Conservation (phyloP, 768 basidiomycete genomes). For the Steccherinum ochraceum region DNA sequence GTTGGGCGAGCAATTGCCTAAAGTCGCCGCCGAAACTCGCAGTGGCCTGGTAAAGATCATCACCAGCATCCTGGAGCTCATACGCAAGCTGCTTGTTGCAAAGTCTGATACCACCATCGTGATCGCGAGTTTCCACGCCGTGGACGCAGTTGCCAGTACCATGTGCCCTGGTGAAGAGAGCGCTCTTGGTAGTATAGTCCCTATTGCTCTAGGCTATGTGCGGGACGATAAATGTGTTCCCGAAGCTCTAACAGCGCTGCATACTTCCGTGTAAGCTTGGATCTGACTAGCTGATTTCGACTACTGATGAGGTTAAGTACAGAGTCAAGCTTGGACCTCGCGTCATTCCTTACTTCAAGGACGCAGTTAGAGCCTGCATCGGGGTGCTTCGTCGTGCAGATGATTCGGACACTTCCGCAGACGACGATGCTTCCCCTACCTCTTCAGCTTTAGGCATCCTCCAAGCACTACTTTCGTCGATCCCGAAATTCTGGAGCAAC, state of each 20-base stretch:
- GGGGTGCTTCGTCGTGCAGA: slow-evolving; percentile 32
- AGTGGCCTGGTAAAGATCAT: slow-evolving; percentile 42
- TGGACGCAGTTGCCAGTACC: slow-evolving; percentile 54
- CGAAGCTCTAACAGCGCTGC: slow-evolving; percentile 47
- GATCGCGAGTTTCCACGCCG: slow-evolving; percentile 47
- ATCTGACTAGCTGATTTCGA: too few species aligned
- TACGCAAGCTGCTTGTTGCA: slow-evolving; percentile 41
- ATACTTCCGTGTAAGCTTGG: slow-evolving; percentile 67
- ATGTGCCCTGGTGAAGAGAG: slow-evolving; percentile 62
- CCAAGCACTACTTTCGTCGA: slow-evolving; percentile 61
- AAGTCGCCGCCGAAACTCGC: slow-evolving; percentile 52
- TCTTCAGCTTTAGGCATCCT: slow-evolving; percentile 43
- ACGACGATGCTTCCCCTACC: slow-evolving; percentile 21
- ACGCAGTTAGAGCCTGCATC: slow-evolving; percentile 57
- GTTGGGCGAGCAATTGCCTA: slow-evolving; percentile 57
- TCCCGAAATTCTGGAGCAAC: slow-evolving; percentile 78
- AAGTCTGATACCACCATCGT: slow-evolving; percentile 35
- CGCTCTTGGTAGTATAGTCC: slow-evolving; percentile 51
- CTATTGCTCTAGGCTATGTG: slow-evolving; percentile 46
- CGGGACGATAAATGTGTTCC: slow-evolving; percentile 31
- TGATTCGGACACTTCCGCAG: neutral
- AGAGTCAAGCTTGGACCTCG: slow-evolving; percentile 79
- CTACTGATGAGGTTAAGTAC: too few species aligned
- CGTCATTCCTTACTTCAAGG: slow-evolving; percentile 78
- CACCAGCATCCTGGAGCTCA: slow-evolving; percentile 42